Evolutionary conservation across 208 protist species (phyloP).

Genomic region (Spongospora subterranea): DNA sequence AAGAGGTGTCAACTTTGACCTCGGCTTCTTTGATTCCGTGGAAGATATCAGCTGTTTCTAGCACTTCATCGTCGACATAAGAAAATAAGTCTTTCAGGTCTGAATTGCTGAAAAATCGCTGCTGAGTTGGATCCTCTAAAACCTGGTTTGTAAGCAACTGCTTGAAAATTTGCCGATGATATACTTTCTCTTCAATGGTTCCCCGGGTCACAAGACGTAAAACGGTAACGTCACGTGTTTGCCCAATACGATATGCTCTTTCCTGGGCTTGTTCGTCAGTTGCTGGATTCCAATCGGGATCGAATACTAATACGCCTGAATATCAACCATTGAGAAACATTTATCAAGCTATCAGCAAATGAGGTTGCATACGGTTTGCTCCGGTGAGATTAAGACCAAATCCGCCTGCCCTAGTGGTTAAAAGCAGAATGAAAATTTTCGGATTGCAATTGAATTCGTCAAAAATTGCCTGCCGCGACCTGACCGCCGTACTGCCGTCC

Average conservation of each 20-base stretch:
- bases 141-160: constrained; percentile 92
- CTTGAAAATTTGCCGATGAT: constrained; percentile 89
- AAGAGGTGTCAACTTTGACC: background rate
- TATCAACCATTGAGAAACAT: background rate
- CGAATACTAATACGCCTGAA: constrained; percentile 91
- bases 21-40: background rate
- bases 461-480: constrained; percentile 37
- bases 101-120: constrained; percentile 86
- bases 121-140: constrained; percentile 89
- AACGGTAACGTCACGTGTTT: constrained; percentile 90
- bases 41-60: constrained; percentile 64
- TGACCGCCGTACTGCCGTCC: constrained; percentile 89
- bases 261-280: constrained; percentile 82
- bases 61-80: background rate
- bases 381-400: constrained; percentile 97
- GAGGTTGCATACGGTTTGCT: constrained; percentile 81
- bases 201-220: constrained; percentile 94
- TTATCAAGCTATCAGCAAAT: background rate
- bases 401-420: constrained; percentile 94
- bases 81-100: constrained; percentile 87
- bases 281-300: constrained; percentile 94
- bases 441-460: constrained; percentile 91
- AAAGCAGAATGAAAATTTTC: constrained; percentile 89
- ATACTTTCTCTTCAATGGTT: constrained; percentile 98
- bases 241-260: constrained; percentile 95